Percentiles rank a stretch among this genome's conserved stretches.
These are phyloP conservation scores for Botrytis pseudocinerea DNA, from an alignment of 2,329 filamentous ascomycete species.

Conservation along the genomic window DNA sequence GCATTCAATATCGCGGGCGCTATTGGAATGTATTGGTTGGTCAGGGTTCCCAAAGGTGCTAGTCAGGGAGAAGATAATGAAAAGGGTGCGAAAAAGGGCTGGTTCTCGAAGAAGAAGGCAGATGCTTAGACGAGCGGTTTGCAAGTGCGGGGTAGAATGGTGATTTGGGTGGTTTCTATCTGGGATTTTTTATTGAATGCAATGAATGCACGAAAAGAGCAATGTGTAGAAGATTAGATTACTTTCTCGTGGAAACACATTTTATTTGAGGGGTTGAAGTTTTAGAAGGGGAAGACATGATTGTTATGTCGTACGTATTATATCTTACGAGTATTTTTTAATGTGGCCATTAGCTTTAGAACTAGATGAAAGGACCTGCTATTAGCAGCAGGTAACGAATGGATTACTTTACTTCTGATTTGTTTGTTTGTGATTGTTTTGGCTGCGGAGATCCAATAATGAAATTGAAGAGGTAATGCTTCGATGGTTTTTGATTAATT, in stretches of 20 bases:
- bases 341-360: background rate
- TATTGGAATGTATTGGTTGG: slow-evolving; percentile 55
- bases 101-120: slow-evolving; percentile 17
- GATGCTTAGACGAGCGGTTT: slow-evolving; percentile 6
- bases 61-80: slow-evolving; percentile 26
- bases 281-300: background rate
- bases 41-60: slow-evolving; percentile 47
- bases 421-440: background rate
- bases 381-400: background rate
- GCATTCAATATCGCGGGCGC: slow-evolving; percentile 56
- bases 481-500: background rate
- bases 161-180: too few relatives aligned
- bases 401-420: background rate
- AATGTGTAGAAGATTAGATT: background rate
- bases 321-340: slow-evolving; percentile 1
- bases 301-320: slow-evolving; percentile 5
- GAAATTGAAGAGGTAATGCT: background rate
- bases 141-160: background rate
- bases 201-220: background rate
- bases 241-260: background rate
- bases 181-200: background rate
- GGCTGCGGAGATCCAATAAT: background rate
- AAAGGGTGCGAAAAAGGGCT: background rate
- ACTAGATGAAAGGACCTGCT: background rate
- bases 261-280: background rate